phyloP scores from a whole-genome alignment of 352 stramenopile genomes.

The Phytophthora multivora region DNA sequence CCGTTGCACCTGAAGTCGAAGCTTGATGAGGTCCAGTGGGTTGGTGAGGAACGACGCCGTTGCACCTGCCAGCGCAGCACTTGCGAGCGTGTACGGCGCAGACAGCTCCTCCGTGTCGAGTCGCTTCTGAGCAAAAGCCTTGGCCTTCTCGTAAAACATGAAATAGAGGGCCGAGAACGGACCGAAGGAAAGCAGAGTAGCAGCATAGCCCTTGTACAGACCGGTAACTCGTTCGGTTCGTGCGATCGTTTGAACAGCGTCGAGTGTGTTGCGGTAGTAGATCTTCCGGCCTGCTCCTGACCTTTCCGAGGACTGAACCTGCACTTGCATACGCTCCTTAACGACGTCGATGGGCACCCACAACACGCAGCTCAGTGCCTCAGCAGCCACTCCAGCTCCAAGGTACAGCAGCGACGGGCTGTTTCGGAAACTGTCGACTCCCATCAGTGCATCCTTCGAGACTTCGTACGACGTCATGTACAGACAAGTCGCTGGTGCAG shows the following conservation, averaged over 20 bases:
- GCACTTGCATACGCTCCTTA: slow-evolving; percentile 98
- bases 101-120: slow-evolving; percentile 52
- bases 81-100: slow-evolving; percentile 64
- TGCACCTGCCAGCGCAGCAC: slow-evolving; percentile 86
- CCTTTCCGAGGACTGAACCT: slow-evolving; percentile 40
- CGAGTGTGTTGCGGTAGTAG: slow-evolving; percentile 92
- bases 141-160: slow-evolving; percentile 95
- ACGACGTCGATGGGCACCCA: slow-evolving; percentile 99
- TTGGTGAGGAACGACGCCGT: slow-evolving; percentile 96
- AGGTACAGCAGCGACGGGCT: slow-evolving; percentile 73
- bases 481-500: slow-evolving; percentile 94
- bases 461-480: slow-evolving; percentile 98
- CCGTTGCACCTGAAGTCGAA: slow-evolving; percentile 93
- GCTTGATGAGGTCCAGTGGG: slow-evolving; percentile 96
- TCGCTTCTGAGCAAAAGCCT: slow-evolving; percentile 51
- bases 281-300: slow-evolving; percentile 17
- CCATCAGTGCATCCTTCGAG: slow-evolving; percentile 62
- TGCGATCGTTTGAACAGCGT: slow-evolving; percentile 92
- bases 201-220: slow-evolving; percentile 96
- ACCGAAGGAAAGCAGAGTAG: slow-evolving; percentile 96
- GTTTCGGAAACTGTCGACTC: slow-evolving; percentile 43
- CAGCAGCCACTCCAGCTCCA: slow-evolving; percentile 71
- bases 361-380: slow-evolving; percentile 92
- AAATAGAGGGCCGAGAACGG: slow-evolving; percentile 98
- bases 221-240: slow-evolving; percentile 89